Conservation (phyloP, 106 monocot genomes). For the Dendrobium nobile region DNA sequence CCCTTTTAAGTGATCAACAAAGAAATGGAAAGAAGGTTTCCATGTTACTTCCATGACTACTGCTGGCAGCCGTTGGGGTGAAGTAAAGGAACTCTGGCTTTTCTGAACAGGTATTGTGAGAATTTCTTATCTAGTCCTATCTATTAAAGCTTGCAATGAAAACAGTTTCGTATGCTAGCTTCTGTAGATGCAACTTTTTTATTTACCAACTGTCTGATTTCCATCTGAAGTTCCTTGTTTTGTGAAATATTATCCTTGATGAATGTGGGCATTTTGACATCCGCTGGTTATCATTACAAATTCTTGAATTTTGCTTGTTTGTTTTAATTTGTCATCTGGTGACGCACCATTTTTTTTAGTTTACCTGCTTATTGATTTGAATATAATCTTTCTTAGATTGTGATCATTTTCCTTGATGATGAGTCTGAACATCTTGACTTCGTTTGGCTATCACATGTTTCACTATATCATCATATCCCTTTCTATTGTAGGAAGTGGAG, state of each 20-base stretch:
- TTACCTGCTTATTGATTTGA: neutral
- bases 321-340: neutral
- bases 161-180: neutral
- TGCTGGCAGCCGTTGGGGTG: slow-evolving; percentile 82
- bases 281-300: neutral
- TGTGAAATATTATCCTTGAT: neutral
- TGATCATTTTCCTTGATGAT: neutral
- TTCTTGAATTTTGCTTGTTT: neutral
- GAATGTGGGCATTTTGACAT: neutral
- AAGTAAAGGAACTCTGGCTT: slow-evolving; percentile 84
- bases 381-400: neutral
- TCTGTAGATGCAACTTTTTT: neutral
- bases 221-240: neutral
- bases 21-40: slow-evolving; percentile 99
- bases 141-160: neutral
- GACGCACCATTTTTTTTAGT: neutral
- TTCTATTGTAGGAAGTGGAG: slow-evolving; percentile 69
- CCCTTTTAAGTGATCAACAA: slow-evolving; percentile 98
- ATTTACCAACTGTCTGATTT: neutral
- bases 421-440: neutral
- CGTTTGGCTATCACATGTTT: neutral
- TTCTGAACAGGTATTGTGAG: slow-evolving; percentile 63
- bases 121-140: neutral
- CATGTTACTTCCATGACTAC: slow-evolving; percentile 97
- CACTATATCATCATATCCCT: neutral